Evolutionary conservation across 495 filamentous ascomycete species (phyloP).

Genomic region (Penicillium robsamsonii): DNA sequence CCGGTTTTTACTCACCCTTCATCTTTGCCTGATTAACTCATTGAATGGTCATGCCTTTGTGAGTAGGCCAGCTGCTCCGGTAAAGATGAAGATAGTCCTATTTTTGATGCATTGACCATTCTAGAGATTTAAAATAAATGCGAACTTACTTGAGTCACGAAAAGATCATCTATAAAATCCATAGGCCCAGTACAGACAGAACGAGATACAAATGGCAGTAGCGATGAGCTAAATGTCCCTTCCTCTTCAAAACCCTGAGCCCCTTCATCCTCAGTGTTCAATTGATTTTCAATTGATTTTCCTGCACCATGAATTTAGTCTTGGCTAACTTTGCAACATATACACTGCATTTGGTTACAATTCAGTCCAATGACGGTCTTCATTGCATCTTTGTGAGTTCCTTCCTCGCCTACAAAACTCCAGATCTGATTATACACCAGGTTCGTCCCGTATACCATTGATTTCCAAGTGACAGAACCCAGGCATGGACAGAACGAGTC

Average conservation of each 20-base stretch:
- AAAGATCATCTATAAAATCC: background rate
- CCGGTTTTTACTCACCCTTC: no score
- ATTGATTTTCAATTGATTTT: background rate
- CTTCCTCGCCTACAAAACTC: background rate
- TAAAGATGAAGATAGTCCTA: background rate
- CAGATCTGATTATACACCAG: conserved; percentile 19
- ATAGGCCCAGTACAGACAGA: background rate
- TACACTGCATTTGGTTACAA: background rate
- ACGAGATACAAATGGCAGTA: background rate
- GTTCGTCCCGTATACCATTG: conserved; percentile 42
- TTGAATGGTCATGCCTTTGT: no score
- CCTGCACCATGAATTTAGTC: background rate
- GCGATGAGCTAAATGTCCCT: background rate
- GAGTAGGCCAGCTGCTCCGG: no score
- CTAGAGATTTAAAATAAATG: background rate
- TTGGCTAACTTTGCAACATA: background rate
- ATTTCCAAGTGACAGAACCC: conserved; percentile 29
- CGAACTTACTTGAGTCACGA: background rate
- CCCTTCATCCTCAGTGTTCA: background rate
- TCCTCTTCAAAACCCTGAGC: background rate
- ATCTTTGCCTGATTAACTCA: no score
- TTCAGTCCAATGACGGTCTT: conserved; percentile 28
- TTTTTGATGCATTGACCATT: background rate
- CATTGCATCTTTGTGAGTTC: conserved; percentile 34
- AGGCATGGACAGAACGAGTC: conserved; percentile 23